Evolutionary conservation across 306 rosid genomes (phyloP).

Genomic region (Canavalia gladiata): DNA sequence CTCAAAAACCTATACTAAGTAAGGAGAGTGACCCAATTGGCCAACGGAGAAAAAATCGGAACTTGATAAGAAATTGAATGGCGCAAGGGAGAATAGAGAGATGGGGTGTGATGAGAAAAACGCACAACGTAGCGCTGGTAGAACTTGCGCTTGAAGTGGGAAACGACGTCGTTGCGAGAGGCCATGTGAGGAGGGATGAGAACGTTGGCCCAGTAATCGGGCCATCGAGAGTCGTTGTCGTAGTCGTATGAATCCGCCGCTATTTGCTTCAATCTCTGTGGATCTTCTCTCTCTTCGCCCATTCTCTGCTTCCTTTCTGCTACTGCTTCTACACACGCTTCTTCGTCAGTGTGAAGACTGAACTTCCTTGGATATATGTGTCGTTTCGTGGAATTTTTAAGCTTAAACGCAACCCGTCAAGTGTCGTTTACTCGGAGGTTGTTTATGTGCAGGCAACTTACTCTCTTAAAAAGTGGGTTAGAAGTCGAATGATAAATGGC

Average conservation of each 20-base stretch:
- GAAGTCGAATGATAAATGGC: too few species aligned
- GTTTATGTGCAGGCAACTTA: too few species aligned
- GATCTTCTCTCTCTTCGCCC: conserved; percentile 81
- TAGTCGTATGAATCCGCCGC: conserved; percentile 93
- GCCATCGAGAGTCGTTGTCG: conserved; percentile 89
- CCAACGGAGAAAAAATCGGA: too few species aligned
- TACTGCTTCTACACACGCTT: not conserved
- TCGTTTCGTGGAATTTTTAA: not conserved
- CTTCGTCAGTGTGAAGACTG: not conserved
- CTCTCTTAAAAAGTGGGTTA: too few species aligned
- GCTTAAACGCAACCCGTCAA: not conserved
- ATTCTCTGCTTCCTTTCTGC: conserved; percentile 39
- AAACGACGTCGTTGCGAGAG: conserved; percentile 73
- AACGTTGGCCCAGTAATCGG: conserved; percentile 89
- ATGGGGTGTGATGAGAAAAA: not conserved
- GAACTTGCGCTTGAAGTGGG: conserved; percentile 93
- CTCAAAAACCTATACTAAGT: not conserved
- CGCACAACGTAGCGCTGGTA: conserved; percentile 70
- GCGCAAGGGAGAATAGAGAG: too few species aligned
- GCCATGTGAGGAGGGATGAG: conserved; percentile 89
- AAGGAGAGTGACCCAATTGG: conserved; percentile 23
- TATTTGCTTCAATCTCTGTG: conserved; percentile 73
- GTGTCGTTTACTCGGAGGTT: not conserved
- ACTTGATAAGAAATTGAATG: too few species aligned
- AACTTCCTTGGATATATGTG: not conserved